Evolutionary conservation across 805 yeast genomes (phyloP).

Genomic region (Hanseniaspora lindneri): DNA sequence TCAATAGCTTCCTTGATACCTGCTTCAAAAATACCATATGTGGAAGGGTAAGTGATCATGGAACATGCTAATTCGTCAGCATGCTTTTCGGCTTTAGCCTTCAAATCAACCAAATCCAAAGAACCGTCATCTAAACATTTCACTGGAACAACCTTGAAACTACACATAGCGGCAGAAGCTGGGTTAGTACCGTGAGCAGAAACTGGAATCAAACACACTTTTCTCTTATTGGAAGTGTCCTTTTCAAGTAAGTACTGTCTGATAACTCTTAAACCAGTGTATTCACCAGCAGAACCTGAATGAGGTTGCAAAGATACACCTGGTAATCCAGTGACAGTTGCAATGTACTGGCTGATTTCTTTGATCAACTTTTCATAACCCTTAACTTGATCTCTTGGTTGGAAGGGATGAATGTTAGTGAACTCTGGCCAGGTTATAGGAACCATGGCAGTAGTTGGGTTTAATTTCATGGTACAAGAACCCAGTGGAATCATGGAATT

Average conservation of each 20-base stretch:
- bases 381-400: slow-evolving; percentile 73
- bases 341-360: slow-evolving; percentile 73
- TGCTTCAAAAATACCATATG: slow-evolving; percentile 93
- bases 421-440: slow-evolving; percentile 94
- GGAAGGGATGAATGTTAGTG: slow-evolving; percentile 81
- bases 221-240: slow-evolving; percentile 58
- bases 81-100: slow-evolving; percentile 58
- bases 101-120: slow-evolving; percentile 66
- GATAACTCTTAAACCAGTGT: slow-evolving; percentile 82
- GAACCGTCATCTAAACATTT: slow-evolving; percentile 80
- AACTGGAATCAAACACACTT: slow-evolving; percentile 88
- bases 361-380: slow-evolving; percentile 69
- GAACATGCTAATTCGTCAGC: slow-evolving; percentile 67
- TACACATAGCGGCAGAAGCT: slow-evolving; percentile 96
- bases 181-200: slow-evolving; percentile 98
- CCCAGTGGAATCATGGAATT: slow-evolving; percentile 96
- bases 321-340: slow-evolving; percentile 85
- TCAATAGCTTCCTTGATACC: slow-evolving; percentile 75
- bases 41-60: slow-evolving; percentile 96
- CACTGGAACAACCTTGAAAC: slow-evolving; percentile 83
- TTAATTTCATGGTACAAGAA: slow-evolving; percentile 95
- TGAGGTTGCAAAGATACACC: slow-evolving; percentile 90
- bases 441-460: slow-evolving; percentile 88
- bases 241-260: slow-evolving; percentile 57
- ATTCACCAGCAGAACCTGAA: slow-evolving; percentile 98